These are phyloP conservation scores for Pelargonium cotyledonis DNA, from an alignment of 441 rosid genomes.

Conservation along the genomic window DNA sequence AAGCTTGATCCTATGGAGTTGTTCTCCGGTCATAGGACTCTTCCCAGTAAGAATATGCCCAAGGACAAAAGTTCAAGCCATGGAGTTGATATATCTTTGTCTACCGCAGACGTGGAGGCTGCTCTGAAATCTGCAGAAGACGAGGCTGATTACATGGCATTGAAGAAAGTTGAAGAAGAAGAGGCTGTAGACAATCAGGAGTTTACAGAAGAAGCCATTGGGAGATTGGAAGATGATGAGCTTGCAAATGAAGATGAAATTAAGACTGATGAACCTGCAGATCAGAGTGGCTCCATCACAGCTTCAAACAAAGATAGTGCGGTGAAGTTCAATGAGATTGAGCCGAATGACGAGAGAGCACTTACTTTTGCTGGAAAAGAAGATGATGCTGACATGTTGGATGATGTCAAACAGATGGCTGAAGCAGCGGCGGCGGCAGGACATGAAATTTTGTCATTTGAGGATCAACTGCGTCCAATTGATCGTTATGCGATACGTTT, in stretches of 20 bases:
- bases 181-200: conserved; percentile 99
- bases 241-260: conserved; percentile 73
- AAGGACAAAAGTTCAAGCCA: conserved; percentile 43
- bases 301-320: conserved; percentile 37
- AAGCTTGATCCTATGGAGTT: conserved; percentile 99
- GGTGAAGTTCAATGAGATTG: conserved; percentile 28
- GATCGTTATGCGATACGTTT: conserved; percentile 88
- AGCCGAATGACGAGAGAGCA: conserved; percentile 53
- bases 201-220: conserved; percentile 90
- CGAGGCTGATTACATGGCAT: conserved; percentile 99
- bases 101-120: conserved; percentile 97
- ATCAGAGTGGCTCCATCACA: conserved; percentile 38
- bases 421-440: conserved; percentile 95
- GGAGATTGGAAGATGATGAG: conserved; percentile 92
- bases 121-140: conserved; percentile 96
- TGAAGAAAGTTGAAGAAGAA: conserved; percentile 96
- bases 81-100: conserved; percentile 56
- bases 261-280: conserved; percentile 71
- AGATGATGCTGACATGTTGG: conserved; percentile 85
- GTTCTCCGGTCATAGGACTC: conserved; percentile 76
- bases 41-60: conserved; percentile 46
- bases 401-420: conserved; percentile 92
- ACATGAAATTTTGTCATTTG: conserved; percentile 80
- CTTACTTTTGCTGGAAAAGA: conserved; percentile 56
- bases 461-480: conserved; percentile 87